Percentiles rank a stretch among this genome's conserved stretches.
phyloP scores from a whole-genome alignment of 257 asterid species.

The Solanum habrochaites region DNA sequence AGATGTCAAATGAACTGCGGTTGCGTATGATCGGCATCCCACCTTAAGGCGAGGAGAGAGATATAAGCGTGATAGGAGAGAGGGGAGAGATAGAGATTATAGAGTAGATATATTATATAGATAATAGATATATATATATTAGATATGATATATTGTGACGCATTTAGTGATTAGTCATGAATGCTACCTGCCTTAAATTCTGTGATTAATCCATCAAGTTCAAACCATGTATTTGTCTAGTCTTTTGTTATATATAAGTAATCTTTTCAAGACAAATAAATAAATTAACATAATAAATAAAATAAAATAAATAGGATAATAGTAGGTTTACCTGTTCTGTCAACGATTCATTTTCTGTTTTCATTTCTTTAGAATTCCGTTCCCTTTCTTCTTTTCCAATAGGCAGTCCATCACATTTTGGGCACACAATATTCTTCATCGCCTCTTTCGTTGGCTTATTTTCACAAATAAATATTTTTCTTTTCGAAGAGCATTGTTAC shows the following conservation, averaged over 20 bases:
- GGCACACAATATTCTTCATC: slow-evolving; percentile 25
- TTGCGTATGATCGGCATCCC: too few species aligned
- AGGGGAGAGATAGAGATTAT: too few species aligned
- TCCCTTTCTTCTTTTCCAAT: slow-evolving; percentile 27
- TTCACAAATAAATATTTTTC: slow-evolving; percentile 42
- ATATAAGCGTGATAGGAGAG: too few species aligned
- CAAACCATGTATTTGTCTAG: not conserved
- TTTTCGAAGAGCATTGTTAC: slow-evolving; percentile 28
- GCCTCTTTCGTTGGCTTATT: slow-evolving; percentile 46
- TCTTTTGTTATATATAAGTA: not conserved
- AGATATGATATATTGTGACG: too few species aligned
- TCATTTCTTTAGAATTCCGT: slow-evolving; percentile 17
- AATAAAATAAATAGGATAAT: not conserved
- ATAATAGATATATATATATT: too few species aligned
- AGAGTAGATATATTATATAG: too few species aligned
- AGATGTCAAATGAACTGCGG: too few species aligned
- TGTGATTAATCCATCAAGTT: not conserved
- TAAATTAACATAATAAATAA: not conserved
- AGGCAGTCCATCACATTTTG: slow-evolving; percentile 22
- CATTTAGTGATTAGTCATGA: too few species aligned
- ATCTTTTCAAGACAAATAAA: not conserved
- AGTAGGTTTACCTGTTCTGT: slow-evolving; percentile 32
- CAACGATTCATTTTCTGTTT: slow-evolving; percentile 33
- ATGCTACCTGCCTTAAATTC: too few species aligned
- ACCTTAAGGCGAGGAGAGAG: too few species aligned